Evolutionary conservation across 1,284 basidiomycete genomes (phyloP), one percentile per base, ranked within the genome.

Genomic region (Bondarzewia mesenterica): DNA sequence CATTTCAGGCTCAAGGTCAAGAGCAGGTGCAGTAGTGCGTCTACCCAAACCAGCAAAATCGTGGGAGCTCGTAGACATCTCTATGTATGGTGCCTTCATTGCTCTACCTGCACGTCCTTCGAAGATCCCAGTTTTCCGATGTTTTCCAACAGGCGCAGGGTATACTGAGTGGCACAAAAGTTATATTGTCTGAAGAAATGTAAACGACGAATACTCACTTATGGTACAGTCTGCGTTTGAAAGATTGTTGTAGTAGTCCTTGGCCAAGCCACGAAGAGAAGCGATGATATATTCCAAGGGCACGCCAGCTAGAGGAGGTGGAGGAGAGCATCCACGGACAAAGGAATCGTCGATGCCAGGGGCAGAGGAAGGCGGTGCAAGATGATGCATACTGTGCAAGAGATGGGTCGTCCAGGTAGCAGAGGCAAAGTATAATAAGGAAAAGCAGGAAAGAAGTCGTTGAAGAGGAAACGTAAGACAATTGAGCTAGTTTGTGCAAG

Each of bases 141-240:
- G n/a, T n/a, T n/a, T n/a, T n/a, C n/a, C n/a, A 29, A 40, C 41
- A 51, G 58, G 60, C 48, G 65, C 47, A 25, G 66, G 63, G 40
- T 64, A 62, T 48, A 66, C 66, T 68, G 52, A 21, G 29, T 42
- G 16, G n/a, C n/a, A n/a, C n/a, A n/a, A n/a, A n/a, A n/a, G n/a
- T n/a, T n/a, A n/a, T n/a, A n/a, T 42, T 26, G 48, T 38, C 40
- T 51, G 39, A 48, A n/a, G 12, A 44, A 14, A 26, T 25, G 18
- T 5, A 14, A 7, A 29, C 27, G 16, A 43, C 29, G 16, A 46
- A 6, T 25, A 68, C 80, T 50, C 57, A 85, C 86, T 73, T 53
- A 88, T 73, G 41, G 85, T 82, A 65, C 82, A 86, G 63, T 88
- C 82, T 18, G 86, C 74, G 1, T 80, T 83, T 57, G 85, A 80